Evolutionary conservation across 2,329 filamentous ascomycete species (phyloP), one percentile per base, ranked within the genome.

Genomic region (Metarhizium sp.): DNA sequence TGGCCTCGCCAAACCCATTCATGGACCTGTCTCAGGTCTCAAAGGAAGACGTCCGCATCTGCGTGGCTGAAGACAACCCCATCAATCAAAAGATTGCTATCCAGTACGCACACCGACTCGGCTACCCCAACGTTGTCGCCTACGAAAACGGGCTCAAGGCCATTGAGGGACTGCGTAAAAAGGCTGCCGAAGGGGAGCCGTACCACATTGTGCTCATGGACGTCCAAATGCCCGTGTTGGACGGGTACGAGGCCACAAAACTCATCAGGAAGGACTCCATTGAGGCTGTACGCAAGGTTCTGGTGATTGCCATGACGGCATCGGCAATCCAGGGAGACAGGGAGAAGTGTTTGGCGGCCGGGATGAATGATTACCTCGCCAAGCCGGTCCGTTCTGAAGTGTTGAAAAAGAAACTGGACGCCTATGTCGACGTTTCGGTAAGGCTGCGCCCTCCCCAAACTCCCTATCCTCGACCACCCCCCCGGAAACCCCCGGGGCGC

Each of bases 301-400:
- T 96, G n/a, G 88, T 97, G 51, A 96, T 97, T 63, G 92, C 92
- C 54, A 96, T 97, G 92, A 97, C 92, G 1, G 92, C 92, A 1
- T 92, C 87, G 30, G 92, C 92, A 3, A 97, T 97, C 58, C 88
- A 94, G 67, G 92, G 92, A 18, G 92, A 97, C 67, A 80, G 92
- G 50, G 92, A 97, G 68, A 96, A 95, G 72, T 96, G 92, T 63
- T 75, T 96, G n/a, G 90, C 91, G 51, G 90, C 90, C 1, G 92
- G 92, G 48, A 97, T 97, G 92, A 96, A 96, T 69, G 94, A 96
- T 65, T 97, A 96, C 64, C 81, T 96, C 1, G 91, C 92, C 16
- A 97, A 97, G 68, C 92, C 92, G 1, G 92, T 97, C n/a, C 82
- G 91, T 58, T 90, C 88, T 4, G 88, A 92, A 50, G 85, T 95